Evolutionary conservation across 148 eudicot genomes (phyloP), one percentile per base, ranked within the genome.

Genomic region (Linanthus parryae): DNA sequence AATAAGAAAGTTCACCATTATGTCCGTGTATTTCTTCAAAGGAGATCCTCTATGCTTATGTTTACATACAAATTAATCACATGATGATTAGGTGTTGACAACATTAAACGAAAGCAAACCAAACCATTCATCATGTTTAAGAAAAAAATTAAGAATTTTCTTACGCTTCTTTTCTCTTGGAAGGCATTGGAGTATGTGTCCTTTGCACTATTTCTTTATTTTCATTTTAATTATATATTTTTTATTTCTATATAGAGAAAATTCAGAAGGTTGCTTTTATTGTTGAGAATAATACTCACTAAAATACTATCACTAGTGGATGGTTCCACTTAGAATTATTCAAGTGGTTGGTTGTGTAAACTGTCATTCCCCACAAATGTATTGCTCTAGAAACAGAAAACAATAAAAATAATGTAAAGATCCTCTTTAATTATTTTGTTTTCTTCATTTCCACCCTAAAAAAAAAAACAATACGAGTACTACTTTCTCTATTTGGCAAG

Each of bases 311-410:
- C 44, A 45, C 43, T 26, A 57, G 62, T 47, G 22, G 57, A 41
- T 61, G 57, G 50, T 43, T 42, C 57, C 57, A 22, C 51, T 27
- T 52, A 1, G 21, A 23, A 4, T 50, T 4, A 29, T 38, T 50
- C 37, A 15, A 26, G 37, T 51, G 50, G 49, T 61, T 39, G 45
- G 56, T 38, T 60, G 56, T 60, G 46, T 47, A 33, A 42, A 40
- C 37, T 60, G 50, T 43, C 17, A 16, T 61, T 61, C 27, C 43
- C 57, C 42, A 31, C 27, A 51, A 15, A 31, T 17, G 33, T 21
- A 13, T 18, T 13, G 23, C 39, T 39, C 51, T 1, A 0, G n/a
- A 35, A 52, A 3, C n/a, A n/a, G n/a, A n/a, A 15, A 10, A 15
- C 10, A 52, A 34, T 9, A 17, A 22, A 27, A 44, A 16, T 8